A percentile compares a stretch with the other conserved stretches of the same genome.
phyloP scores from a whole-genome alignment of 2,329 filamentous ascomycete genomes.

The Neocatenulostroma microsporum region DNA sequence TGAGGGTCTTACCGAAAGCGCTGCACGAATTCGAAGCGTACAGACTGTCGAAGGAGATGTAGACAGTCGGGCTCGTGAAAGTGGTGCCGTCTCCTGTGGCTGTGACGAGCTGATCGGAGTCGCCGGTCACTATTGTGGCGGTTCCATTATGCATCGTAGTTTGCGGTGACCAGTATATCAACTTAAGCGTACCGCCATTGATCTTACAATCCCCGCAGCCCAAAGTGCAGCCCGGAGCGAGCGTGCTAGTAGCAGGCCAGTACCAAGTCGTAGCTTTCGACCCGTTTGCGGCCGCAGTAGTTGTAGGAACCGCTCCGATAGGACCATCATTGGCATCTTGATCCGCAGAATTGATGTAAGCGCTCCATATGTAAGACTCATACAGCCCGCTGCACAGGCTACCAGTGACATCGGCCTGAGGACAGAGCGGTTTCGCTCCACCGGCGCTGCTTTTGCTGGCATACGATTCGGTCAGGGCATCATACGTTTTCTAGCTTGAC shows the following conservation, averaged over 20 bases:
- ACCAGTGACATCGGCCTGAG: background rate
- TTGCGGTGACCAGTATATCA: constrained; percentile 17
- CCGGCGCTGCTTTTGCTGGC: background rate
- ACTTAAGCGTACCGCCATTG: constrained; percentile 13
- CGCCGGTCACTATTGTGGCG: constrained; percentile 9
- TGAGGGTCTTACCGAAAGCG: constrained; percentile 7
- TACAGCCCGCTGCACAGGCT: constrained; percentile 3
- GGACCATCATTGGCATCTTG: too few relatives aligned
- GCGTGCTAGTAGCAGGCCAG: constrained; percentile 9
- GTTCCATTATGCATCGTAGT: constrained; percentile 10
- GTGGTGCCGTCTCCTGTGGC: constrained; percentile 10
- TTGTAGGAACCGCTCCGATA: constrained; percentile 1
- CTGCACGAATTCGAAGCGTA: constrained; percentile 13
- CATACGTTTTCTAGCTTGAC: too few relatives aligned
- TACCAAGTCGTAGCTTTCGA: background rate
- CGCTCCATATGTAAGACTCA: too few relatives aligned
- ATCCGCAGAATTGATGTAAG: too few relatives aligned
- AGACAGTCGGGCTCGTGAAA: constrained; percentile 13
- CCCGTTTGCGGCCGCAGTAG: background rate
- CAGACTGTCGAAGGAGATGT: constrained; percentile 11
- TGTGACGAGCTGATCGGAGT: constrained; percentile 6
- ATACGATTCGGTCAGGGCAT: too few relatives aligned
- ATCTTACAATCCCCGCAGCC: constrained; percentile 14
- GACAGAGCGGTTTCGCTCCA: background rate
- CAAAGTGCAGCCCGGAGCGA: constrained; percentile 15